Base-by-base conservation (phyloP, 345 rosid genomes). In the Populus alba region DNA sequence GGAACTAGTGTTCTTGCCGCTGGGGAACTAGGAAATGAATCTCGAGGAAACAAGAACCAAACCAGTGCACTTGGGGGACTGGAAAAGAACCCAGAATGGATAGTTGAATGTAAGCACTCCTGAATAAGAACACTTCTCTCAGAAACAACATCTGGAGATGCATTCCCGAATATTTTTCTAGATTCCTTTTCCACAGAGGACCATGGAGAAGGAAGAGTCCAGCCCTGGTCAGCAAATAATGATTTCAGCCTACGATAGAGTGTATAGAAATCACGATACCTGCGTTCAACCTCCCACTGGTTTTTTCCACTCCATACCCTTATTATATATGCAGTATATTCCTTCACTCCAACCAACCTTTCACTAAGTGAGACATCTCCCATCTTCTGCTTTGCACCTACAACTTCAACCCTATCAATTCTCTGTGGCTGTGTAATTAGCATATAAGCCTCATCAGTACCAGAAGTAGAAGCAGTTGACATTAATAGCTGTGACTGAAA, bases 321-420 rank as follows among this genome's bases (percentile, higher is more conserved):
- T 83, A 96, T 89, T 82, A 75, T 78, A 84, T 96, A 94, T 23
- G 92, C 92, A 29, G 97, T 94, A 79, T 90, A 96, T 84, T 92
- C 95, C 88, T 87, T 94, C 68, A 96, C 97, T 23, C 99, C 98
- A 84, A 96, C 97, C 80, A 96, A 87, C 80, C 97, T 94, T 85
- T 96, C 99, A 79, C 97, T 89, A 63, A 96, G 78, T 3, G 98
- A 96, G 73, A 96, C 95, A 76, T 96, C 89, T 35, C 99, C 99
- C 83, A 86, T 90, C 91, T 89, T 91, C 86, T 92, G 94, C 88
- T 89, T 92, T 75, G 95, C 97, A 61, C 97, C 99, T 5, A 94
- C 87, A 75, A 94, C 94, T 85, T 94, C 97, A 75, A 91, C 87
- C 78, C 91, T 88, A 83, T 96, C 93, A 81, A 94, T 88, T 85